A percentile compares a stretch with the other conserved stretches of the same genome.
These are phyloP conservation scores for Umbelopsis vinacea DNA, from an alignment of 192 early-diverging fungal genomes.

Conservation along the genomic window DNA sequence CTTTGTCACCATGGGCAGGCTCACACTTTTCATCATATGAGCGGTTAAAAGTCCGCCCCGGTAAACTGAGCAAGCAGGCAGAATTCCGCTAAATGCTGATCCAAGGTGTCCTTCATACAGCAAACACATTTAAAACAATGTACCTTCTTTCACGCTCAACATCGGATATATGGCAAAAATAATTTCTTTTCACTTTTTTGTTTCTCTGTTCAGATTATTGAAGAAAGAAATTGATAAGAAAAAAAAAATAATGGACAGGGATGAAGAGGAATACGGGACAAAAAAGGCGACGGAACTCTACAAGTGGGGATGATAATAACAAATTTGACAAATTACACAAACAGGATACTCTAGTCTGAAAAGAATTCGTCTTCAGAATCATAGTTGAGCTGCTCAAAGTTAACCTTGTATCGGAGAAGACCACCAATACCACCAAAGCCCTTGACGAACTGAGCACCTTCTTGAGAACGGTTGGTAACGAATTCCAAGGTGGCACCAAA, in stretches of 20 bases:
- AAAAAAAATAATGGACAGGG: slow-evolving; percentile 6
- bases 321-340: slow-evolving; percentile 2
- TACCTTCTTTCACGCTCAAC: no score
- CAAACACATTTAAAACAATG: no score
- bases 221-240: background rate
- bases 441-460: slow-evolving; percentile 97
- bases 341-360: slow-evolving; percentile 10
- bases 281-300: slow-evolving; percentile 8
- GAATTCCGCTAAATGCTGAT: no score
- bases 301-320: slow-evolving; percentile 19
- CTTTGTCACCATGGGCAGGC: background rate
- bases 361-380: slow-evolving; percentile 69
- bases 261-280: background rate
- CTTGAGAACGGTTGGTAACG: slow-evolving; percentile 94
- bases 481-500: slow-evolving; percentile 94
- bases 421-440: slow-evolving; percentile 97
- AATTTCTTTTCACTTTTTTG: no score
- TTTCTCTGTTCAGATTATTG: background rate
- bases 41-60: background rate
- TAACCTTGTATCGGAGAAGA: slow-evolving; percentile 86
- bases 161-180: no score
- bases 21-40: background rate
- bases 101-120: no score
- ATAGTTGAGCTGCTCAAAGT: slow-evolving; percentile 68
- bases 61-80: no score